Conservation (phyloP, 2,329 filamentous ascomycete species). For the Metarhizium rileyi region DNA sequence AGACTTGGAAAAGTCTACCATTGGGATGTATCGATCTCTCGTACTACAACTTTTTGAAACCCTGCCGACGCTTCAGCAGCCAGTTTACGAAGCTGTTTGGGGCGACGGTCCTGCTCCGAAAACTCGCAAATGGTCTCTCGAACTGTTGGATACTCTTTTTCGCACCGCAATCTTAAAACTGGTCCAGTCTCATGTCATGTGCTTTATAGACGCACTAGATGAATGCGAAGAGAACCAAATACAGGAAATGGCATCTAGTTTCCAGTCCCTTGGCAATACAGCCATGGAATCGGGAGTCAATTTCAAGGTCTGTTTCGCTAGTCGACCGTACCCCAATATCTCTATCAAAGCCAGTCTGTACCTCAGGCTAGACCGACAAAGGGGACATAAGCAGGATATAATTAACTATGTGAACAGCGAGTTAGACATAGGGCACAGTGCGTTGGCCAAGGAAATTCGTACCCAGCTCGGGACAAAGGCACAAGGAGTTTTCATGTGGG, state of each 20-base stretch:
- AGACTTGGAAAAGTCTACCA: slow-evolving; percentile 31
- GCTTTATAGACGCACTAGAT: slow-evolving; percentile 32
- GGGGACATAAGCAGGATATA: slow-evolving; percentile 17
- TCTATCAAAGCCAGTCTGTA: slow-evolving; percentile 15
- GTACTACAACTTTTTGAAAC: slow-evolving; percentile 23
- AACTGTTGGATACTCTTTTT: slow-evolving; percentile 10
- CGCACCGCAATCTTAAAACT: slow-evolving; percentile 9
- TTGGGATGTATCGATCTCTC: slow-evolving; percentile 18
- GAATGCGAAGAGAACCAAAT: slow-evolving; percentile 33
- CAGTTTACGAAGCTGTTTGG: neutral
- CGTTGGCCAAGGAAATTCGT: slow-evolving; percentile 14
- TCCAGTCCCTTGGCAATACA: slow-evolving; percentile 25
- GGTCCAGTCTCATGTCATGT: slow-evolving; percentile 7
- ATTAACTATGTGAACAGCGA: slow-evolving; percentile 10
- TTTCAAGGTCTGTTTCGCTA: slow-evolving; percentile 31
- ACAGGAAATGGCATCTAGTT: slow-evolving; percentile 30
- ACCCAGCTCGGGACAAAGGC: neutral
- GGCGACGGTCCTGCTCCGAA: neutral
- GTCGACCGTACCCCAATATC: slow-evolving; percentile 35
- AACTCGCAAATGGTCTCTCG: neutral
- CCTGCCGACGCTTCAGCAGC: neutral
- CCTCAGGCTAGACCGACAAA: slow-evolving; percentile 16
- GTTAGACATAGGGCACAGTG: slow-evolving; percentile 19
- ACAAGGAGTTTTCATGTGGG: slow-evolving; percentile 8
- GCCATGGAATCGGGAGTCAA: slow-evolving; percentile 10